Conservation (phyloP, 148 eudicot species). For the Cornus controversa region DNA sequence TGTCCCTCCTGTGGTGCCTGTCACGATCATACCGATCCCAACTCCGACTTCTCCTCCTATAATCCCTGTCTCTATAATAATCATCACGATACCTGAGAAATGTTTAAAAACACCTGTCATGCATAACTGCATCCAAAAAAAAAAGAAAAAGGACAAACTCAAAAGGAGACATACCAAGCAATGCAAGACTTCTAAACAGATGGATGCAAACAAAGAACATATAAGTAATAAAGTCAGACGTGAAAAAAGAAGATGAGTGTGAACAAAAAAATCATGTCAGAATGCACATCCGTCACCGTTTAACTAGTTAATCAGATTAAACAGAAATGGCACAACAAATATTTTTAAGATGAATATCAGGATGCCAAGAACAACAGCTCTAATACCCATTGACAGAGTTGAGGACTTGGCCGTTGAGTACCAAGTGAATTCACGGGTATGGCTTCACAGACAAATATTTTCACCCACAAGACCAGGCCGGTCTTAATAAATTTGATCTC, state of each 20-base stretch:
- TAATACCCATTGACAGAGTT: too few relatives aligned
- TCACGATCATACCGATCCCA: conserved; percentile 59
- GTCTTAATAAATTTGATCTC: too few relatives aligned
- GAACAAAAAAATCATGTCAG: neutral
- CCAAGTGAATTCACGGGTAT: too few relatives aligned
- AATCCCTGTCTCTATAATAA: conserved; percentile 42
- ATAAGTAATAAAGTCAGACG: neutral
- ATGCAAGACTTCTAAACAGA: neutral
- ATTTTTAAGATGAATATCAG: too few relatives aligned
- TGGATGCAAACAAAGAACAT: neutral
- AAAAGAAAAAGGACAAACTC: too few relatives aligned
- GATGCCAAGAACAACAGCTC: too few relatives aligned
- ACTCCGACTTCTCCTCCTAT: conserved; percentile 56
- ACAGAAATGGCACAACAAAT: too few relatives aligned
- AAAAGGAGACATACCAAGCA: neutral
- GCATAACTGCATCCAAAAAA: neutral
- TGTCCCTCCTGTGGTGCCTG: conserved; percentile 44
- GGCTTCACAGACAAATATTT: too few relatives aligned
- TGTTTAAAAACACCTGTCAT: neutral
- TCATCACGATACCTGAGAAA: conserved; percentile 53
- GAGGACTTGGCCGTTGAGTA: too few relatives aligned
- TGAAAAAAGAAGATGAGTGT: neutral
- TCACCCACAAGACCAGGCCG: too few relatives aligned
- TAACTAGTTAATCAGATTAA: too few relatives aligned
- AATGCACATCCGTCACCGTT: too few relatives aligned